These are phyloP conservation scores for Williopsis jadinii DNA, from an alignment of 1,139 yeast species.

Conservation along the genomic window DNA sequence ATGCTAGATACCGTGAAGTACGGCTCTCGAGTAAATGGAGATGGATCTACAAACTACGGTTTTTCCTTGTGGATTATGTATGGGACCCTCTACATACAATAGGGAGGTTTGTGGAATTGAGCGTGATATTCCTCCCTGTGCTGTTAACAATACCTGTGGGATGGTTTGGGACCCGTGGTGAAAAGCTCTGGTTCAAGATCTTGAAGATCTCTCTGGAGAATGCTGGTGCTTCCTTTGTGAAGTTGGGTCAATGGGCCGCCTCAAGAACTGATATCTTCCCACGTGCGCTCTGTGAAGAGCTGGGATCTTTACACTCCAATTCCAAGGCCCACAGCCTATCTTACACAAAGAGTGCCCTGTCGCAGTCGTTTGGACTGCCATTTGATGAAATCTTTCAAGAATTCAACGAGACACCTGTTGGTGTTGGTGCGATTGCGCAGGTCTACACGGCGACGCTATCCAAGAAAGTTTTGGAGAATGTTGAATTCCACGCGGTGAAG, in stretches of 20 bases:
- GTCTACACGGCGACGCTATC: conserved; percentile 75
- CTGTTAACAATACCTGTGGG: conserved; percentile 58
- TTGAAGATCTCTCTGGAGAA: conserved; percentile 65
- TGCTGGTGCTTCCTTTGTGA: conserved; percentile 94
- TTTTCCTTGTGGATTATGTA: conserved; percentile 41
- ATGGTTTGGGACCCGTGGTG: conserved; percentile 68
- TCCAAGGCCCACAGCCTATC: conserved; percentile 66
- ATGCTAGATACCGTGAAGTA: conserved; percentile 23
- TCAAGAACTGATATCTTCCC: conserved; percentile 95
- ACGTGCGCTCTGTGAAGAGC: conserved; percentile 65
- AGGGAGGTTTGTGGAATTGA: conserved; percentile 61
- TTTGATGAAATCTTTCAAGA: conserved; percentile 80
- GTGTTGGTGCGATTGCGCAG: conserved; percentile 97
- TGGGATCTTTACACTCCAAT: conserved; percentile 75
- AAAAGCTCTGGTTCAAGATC: conserved; percentile 63
- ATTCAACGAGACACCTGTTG: conserved; percentile 69
- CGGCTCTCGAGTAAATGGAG: conserved; percentile 20
- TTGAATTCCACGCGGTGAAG: conserved; percentile 16
- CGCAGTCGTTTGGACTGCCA: conserved; percentile 49
- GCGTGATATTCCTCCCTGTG: conserved; percentile 65
- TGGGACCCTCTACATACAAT: conserved; percentile 67
- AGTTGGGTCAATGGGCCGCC: conserved; percentile 99
- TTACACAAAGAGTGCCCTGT: conserved; percentile 52
- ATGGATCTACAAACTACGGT: conserved; percentile 32
- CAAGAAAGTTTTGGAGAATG: conserved; percentile 33